Conservation (phyloP, 2,329 filamentous ascomycete genomes). For the Neurospora crassa region DNA sequence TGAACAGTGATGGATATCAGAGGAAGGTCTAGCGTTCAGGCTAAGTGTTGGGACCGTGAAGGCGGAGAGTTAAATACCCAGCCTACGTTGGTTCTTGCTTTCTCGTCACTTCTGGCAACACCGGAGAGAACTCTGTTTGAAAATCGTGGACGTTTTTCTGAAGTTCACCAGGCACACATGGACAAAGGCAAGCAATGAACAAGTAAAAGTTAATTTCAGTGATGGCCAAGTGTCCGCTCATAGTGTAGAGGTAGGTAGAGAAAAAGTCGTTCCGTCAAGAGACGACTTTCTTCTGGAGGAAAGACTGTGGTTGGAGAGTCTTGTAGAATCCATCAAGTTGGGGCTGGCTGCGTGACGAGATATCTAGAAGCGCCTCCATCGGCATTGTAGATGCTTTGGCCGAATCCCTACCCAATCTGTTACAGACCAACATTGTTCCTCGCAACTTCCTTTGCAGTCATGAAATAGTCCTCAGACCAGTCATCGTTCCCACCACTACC, state of each 20-base stretch:
- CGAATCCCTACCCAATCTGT: too few relatives aligned
- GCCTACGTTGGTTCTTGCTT: not conserved
- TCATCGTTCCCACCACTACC: too few relatives aligned
- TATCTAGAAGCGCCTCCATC: too few relatives aligned
- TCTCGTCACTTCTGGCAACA: not conserved
- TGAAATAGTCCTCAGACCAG: too few relatives aligned
- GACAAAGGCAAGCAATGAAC: not conserved
- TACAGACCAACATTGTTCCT: too few relatives aligned
- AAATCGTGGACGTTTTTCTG: not conserved
- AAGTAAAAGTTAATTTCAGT: not conserved
- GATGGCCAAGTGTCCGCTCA: not conserved
- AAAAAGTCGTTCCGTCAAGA: not conserved
- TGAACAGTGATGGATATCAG: not conserved
- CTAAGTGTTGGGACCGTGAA: too few relatives aligned
- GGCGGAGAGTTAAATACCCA: not conserved
- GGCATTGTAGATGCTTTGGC: too few relatives aligned
- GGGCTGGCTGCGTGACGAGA: too few relatives aligned
- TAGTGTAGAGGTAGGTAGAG: not conserved
- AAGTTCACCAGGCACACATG: not conserved
- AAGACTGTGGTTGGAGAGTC: too few relatives aligned
- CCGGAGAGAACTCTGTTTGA: not conserved
- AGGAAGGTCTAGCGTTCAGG: too few relatives aligned
- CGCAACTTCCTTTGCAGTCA: too few relatives aligned
- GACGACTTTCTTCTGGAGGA: rapidly evolving
- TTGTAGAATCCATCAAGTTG: too few relatives aligned